Conservation (phyloP, 2,329 filamentous ascomycete species). For the Uncinocarpus reesii region DNA sequence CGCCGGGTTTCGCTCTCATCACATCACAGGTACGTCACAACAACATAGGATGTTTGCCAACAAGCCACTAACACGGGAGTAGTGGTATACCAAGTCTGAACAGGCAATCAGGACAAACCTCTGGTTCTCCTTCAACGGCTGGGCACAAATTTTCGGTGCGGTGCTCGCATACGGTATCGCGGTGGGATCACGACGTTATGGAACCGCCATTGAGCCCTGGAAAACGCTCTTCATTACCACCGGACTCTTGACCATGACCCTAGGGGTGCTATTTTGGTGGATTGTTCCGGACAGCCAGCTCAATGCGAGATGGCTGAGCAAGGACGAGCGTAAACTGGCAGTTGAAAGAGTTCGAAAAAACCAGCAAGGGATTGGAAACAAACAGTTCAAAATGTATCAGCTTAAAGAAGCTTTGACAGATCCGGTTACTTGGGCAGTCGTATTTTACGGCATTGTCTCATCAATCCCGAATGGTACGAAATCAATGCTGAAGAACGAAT, state of each 20-base stretch:
- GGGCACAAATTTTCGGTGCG: constrained; percentile 54
- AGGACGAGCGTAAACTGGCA: constrained; percentile 56
- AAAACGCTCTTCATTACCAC: constrained; percentile 51
- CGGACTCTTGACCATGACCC: constrained; percentile 42
- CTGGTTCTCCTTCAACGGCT: constrained; percentile 61
- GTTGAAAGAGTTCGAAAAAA: constrained; percentile 64
- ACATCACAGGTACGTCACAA: constrained; percentile 36
- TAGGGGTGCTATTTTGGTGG: constrained; percentile 43
- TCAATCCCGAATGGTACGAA: constrained; percentile 41
- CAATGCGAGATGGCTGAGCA: constrained; percentile 52
- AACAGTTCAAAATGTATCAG: constrained; percentile 59
- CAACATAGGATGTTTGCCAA: neutral
- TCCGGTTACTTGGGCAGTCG: constrained; percentile 51
- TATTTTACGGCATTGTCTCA: constrained; percentile 46
- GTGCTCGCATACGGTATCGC: constrained; percentile 55
- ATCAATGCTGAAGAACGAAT: neutral
- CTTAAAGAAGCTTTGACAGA: constrained; percentile 49
- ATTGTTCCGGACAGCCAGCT: constrained; percentile 51
- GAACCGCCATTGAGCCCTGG: constrained; percentile 52
- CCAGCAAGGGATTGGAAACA: constrained; percentile 63
- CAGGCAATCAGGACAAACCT: constrained; percentile 53
- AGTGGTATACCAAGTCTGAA: constrained; percentile 64
- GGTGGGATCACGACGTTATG: constrained; percentile 44
- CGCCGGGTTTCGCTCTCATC: constrained; percentile 57
- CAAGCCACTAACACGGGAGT: neutral